Evolutionary conservation across 108 stramenopile genomes (phyloP), one percentile per base, ranked within the genome.

Genomic region (Aurantiochytrium sp.): DNA sequence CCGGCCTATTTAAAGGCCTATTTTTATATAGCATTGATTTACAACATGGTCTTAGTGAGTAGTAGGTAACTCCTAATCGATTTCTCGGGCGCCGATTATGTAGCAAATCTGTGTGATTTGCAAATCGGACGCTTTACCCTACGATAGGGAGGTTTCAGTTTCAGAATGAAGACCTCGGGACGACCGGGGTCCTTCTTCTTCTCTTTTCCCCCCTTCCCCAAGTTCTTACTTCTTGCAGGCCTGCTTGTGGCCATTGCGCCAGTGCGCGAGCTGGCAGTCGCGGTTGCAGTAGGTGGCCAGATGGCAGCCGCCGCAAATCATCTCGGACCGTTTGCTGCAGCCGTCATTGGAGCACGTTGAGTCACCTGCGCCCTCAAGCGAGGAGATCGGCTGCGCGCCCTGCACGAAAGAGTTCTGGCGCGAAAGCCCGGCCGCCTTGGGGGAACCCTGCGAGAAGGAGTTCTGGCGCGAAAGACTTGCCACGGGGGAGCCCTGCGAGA

Each of bases 191-290:
- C 35, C 35, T 35, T 35, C 35, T 35, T 35, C 35, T 35, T 35
- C 35, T 35, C 2, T 2, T 35, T 35, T 35, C 35, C 2, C 35
- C 2, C 2, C 2, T 2, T 0, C 35, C 35, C 35, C 35, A 57
- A 8, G 55, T 1, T 14, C 55, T 42, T 69, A 42, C 42, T 69
- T 28, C 42, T 69, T 69, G 87, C 87, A 88, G 4, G 19, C 60
- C 45, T 29, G 35, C 87, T 60, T 88, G 59, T 88, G 87, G 87
- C 59, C 59, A 6, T 8, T 16, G 35, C 59, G 58, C 87, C 87
- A 88, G 60, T 88, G 59, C n/a, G 35, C 43, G 43, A 29, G 35
- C 60, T 88, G 87, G 87, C 87, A 88, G 25, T 59, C 87, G 35
- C 25, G 87, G 60, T 10, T 45, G 60, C 87, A 88, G 87, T 88